A percentile compares a stretch with the other conserved stretches of the same genome.
These are phyloP conservation scores for Dillenia turbinata DNA, from an alignment of 164 flowering plant genomes.

Conservation along the genomic window DNA sequence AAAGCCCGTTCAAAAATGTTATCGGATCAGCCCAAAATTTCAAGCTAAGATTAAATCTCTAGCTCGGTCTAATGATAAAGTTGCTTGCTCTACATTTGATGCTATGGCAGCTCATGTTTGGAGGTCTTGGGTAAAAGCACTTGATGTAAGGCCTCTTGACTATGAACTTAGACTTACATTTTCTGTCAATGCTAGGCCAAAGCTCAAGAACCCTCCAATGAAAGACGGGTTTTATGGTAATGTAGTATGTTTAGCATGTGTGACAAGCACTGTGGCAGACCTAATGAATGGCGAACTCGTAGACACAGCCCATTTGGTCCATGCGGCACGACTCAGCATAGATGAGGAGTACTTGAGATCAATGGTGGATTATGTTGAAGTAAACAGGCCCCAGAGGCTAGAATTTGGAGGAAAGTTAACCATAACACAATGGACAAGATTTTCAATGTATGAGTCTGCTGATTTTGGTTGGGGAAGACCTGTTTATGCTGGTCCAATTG, in stretches of 20 bases:
- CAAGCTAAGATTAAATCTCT: constrained; percentile 38
- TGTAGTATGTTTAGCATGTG: constrained; percentile 68
- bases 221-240: constrained; percentile 75
- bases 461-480: constrained; percentile 92
- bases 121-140: constrained; percentile 81
- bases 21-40: constrained; percentile 42
- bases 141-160: constrained; percentile 58
- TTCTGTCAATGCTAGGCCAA: constrained; percentile 62
- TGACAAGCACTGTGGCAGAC: constrained; percentile 45
- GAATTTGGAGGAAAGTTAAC: constrained; percentile 82
- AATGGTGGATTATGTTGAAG: constrained; percentile 56
- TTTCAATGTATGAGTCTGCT: constrained; percentile 62
- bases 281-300: constrained; percentile 37
- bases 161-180: constrained; percentile 58
- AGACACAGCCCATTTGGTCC: constrained; percentile 36
- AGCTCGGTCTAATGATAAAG: constrained; percentile 26
- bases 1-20: constrained; percentile 64
- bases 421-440: constrained; percentile 91
- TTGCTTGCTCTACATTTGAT: constrained; percentile 54
- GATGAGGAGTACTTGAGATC: constrained; percentile 76
- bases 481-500: constrained; percentile 73
- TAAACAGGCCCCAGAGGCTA: constrained; percentile 55
- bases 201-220: constrained; percentile 44
- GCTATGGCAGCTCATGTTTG: constrained; percentile 87
- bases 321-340: constrained; percentile 39